These are phyloP conservation scores for Metrosideros polymorpha DNA, from an alignment of 441 rosid genomes.

Conservation along the genomic window DNA sequence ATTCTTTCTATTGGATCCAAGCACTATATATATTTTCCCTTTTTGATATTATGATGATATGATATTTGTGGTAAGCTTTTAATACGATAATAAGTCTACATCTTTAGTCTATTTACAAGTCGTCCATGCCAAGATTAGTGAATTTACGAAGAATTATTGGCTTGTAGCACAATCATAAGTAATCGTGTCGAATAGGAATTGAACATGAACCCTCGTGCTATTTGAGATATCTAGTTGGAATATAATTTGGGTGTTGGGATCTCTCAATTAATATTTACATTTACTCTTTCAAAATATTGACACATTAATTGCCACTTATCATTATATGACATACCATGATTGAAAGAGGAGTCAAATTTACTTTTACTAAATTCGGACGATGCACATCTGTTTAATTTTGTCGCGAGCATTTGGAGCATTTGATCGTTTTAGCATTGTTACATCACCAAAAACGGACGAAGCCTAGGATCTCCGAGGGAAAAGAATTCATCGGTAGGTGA, in stretches of 20 bases:
- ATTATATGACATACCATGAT: too few relatives aligned
- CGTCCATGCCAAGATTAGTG: not conserved
- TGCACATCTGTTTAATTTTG: too few relatives aligned
- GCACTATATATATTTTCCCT: not conserved
- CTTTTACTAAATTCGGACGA: too few relatives aligned
- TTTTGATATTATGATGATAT: not conserved
- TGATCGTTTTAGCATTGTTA: too few relatives aligned
- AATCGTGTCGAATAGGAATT: not conserved
- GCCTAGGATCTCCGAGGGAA: too few relatives aligned
- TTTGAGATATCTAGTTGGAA: not conserved
- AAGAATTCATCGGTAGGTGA: too few relatives aligned
- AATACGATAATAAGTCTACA: not conserved
- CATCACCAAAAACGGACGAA: too few relatives aligned
- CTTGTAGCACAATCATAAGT: not conserved
- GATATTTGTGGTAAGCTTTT: not conserved
- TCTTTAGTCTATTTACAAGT: not conserved
- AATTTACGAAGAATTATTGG: not conserved
- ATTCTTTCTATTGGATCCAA: too few relatives aligned
- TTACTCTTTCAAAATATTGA: too few relatives aligned
- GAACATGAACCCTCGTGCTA: not conserved
- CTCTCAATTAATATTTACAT: not conserved
- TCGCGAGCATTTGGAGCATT: too few relatives aligned
- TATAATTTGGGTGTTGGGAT: not conserved
- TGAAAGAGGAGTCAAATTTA: too few relatives aligned
- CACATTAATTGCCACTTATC: too few relatives aligned